Base-by-base conservation (phyloP, 352 stramenopile species). In the Peronospora farinosa region DNA sequence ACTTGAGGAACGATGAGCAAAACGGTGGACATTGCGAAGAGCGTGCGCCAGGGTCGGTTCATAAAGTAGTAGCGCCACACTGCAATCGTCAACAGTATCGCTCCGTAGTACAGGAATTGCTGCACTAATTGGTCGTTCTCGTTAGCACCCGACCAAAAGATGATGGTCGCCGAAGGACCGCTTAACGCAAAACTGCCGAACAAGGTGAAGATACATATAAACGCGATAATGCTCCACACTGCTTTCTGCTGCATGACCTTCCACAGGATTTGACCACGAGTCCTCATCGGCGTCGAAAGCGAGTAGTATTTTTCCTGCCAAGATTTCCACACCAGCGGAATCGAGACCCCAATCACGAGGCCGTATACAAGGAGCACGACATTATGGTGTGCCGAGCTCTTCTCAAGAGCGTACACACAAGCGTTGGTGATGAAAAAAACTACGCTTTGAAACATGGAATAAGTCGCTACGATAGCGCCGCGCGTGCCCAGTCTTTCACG, bases 211-310 rank as follows among this genome's bases (percentile, higher is more conserved):
- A 72, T 63, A 36, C 53, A 71, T 15, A 65, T 53, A 50, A 82
- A 82, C 0, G 40, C 36, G 12, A 82, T 10, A 7, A 73, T 63
- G 7, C 54, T 67, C 68, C 72, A 79, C 46, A 79, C 60, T 0
- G 69, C 72, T 28, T 75, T 78, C 44, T 79, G 69, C 47, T 78
- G 68, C 63, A 79, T 69, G 48, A 79, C 67, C 37, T 68, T 70
- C 72, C 67, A 78, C 11, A 77, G 48, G 15, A 78, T 72, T 47
- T 64, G 56, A 2, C 52, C 59, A 1, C 63, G 66, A 5, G 67
- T 58, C 45, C 68, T 74, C 48, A 82, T 43, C 1, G 68, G 49
- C 2, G 57, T 74, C 12, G 67, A 63, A 1, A 78, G 51, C 1
- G 69, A 72, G 52, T 78, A 76, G 21, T 37, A 46, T n/a, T 78